Evolutionary conservation across 768 basidiomycete genomes (phyloP).

Genomic region (Dendrothele bispora): DNA sequence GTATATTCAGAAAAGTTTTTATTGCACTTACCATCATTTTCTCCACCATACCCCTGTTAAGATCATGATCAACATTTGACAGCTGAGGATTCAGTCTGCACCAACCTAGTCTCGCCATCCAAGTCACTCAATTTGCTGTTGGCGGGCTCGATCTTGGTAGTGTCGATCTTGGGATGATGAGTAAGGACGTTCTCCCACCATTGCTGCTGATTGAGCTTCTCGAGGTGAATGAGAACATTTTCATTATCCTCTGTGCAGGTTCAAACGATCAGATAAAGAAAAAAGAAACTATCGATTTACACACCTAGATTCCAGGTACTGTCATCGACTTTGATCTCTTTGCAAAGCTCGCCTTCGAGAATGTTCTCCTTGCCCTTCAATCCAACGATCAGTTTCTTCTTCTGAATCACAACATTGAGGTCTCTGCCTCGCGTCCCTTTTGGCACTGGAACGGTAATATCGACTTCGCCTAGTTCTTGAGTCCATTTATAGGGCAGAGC

Average conservation of each 20-base stretch:
- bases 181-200: slow-evolving; percentile 99
- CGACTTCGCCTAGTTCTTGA: slow-evolving; percentile 86
- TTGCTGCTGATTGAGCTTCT: slow-evolving; percentile 83
- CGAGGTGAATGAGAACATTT: slow-evolving; percentile 71
- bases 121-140: slow-evolving; percentile 96
- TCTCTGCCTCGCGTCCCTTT: slow-evolving; percentile 84
- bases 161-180: slow-evolving; percentile 96
- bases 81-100: neutral
- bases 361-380: slow-evolving; percentile 86
- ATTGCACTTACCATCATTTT: slow-evolving; percentile 99
- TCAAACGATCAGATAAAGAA: slow-evolving; percentile 2
- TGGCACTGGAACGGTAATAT: slow-evolving; percentile 81
- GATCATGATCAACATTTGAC: slow-evolving; percentile 4
- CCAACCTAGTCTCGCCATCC: slow-evolving; percentile 89
- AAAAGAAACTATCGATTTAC: slow-evolving; percentile 23
- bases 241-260: slow-evolving; percentile 69
- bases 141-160: slow-evolving; percentile 90
- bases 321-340: slow-evolving; percentile 93
- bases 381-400: slow-evolving; percentile 80
- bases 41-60: slow-evolving; percentile 89
- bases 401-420: slow-evolving; percentile 71
- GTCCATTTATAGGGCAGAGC: slow-evolving; percentile 91
- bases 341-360: slow-evolving; percentile 87
- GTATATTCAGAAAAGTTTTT: too few species aligned
- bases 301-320: slow-evolving; percentile 94